These are phyloP conservation scores for Hymenoscyphus scutula DNA, from an alignment of 2,329 filamentous ascomycete genomes.

Conservation along the genomic window DNA sequence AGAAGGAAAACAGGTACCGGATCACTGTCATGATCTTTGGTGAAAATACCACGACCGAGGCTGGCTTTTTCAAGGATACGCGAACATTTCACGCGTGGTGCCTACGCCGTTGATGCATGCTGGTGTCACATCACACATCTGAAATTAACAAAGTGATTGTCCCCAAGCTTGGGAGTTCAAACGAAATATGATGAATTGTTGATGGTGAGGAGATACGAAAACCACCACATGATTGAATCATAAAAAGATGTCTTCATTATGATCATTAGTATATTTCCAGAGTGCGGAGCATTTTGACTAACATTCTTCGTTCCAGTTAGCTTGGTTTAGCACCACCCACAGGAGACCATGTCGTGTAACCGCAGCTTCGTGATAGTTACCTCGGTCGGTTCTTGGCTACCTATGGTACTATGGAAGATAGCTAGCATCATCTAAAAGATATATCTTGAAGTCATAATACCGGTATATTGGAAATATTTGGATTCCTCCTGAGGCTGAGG, in stretches of 20 bases:
- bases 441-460: too few species aligned
- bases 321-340: too few species aligned
- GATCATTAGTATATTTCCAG: not conserved
- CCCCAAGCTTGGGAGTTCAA: not conserved
- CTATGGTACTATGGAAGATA: too few species aligned
- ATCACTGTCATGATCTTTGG: not conserved
- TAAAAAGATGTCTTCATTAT: not conserved
- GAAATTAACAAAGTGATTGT: not conserved
- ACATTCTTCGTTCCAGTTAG: constrained; percentile 2
- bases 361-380: too few species aligned
- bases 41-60: not conserved
- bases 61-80: not conserved
- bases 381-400: too few species aligned
- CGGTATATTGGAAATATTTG: too few species aligned
- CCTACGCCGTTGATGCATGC: not conserved
- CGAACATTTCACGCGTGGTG: not conserved
- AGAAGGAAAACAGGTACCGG: not conserved
- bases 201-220: too few species aligned
- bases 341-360: too few species aligned
- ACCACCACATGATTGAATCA: too few species aligned
- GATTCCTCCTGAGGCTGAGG: too few species aligned
- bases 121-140: not conserved
- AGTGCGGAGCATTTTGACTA: not conserved
- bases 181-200: not conserved
- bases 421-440: too few species aligned